Evolutionary conservation across 2,329 filamentous ascomycete genomes (phyloP).

Genomic region (Hirsutella minnesotensis): DNA sequence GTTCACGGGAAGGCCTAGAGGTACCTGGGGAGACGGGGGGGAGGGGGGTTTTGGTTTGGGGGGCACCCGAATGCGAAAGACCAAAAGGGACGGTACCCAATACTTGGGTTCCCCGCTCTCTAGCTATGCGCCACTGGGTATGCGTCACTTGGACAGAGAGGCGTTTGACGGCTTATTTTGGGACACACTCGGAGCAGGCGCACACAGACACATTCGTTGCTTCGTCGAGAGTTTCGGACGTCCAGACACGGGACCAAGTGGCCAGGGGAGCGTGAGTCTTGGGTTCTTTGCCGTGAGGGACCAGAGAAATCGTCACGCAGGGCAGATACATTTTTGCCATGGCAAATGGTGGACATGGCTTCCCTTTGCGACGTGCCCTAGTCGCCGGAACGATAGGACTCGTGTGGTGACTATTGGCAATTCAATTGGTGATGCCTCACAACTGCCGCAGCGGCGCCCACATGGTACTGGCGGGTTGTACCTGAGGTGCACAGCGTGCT

Average conservation of each 20-base stretch:
- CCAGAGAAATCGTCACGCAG: neutral
- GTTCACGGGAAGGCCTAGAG: neutral
- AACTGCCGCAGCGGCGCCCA: neutral
- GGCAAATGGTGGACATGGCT: too few species aligned
- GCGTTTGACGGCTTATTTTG: neutral
- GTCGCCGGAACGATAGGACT: neutral
- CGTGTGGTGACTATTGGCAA: neutral
- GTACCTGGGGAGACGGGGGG: too few species aligned
- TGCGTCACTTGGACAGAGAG: neutral
- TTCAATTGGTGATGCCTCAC: neutral
- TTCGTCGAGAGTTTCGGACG: neutral
- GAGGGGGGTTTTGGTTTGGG: neutral
- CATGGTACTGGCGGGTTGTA: too few species aligned
- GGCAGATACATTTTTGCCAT: neutral
- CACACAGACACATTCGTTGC: neutral
- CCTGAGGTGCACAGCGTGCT: too few species aligned
- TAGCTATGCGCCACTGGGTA: neutral
- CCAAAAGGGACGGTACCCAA: neutral
- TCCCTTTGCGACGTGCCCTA: neutral
- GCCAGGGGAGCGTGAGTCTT: neutral
- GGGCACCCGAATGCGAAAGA: neutral
- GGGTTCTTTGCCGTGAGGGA: neutral
- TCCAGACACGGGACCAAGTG: neutral
- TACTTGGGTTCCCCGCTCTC: neutral
- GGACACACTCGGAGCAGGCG: neutral